Conservation (phyloP, 2,329 filamentous ascomycete species). For the Alternaria viburni region DNA sequence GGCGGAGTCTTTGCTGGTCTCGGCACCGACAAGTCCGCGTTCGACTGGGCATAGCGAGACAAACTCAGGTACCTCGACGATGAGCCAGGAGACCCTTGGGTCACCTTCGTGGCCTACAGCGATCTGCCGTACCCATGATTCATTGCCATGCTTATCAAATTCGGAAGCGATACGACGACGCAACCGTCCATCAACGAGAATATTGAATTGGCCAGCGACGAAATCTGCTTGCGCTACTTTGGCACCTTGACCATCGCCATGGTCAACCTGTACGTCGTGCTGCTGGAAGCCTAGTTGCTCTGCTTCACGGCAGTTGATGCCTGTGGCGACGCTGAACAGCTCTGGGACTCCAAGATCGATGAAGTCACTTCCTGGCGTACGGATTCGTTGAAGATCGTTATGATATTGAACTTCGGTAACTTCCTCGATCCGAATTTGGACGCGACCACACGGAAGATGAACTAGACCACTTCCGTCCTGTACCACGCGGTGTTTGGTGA, state of each 20-base stretch:
- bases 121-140: constrained; percentile 10
- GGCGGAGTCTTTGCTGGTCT: constrained; percentile 12
- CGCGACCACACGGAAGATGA: constrained; percentile 11
- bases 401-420: constrained; percentile 19
- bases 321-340: constrained; percentile 10
- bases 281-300: constrained; percentile 23
- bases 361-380: constrained; percentile 18
- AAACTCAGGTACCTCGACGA: constrained; percentile 8
- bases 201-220: constrained; percentile 12
- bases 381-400: constrained; percentile 17
- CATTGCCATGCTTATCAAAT: constrained; percentile 8
- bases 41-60: constrained; percentile 1
- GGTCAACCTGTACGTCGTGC: constrained; percentile 20
- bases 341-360: constrained; percentile 10
- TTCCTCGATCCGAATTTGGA: constrained; percentile 25
- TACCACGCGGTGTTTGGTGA: constrained; percentile 22
- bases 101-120: constrained; percentile 10
- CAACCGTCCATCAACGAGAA: constrained; percentile 7
- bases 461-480: constrained; percentile 21
- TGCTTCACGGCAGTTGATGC: constrained; percentile 18
- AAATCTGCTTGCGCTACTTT: constrained; percentile 15
- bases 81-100: constrained; percentile 6
- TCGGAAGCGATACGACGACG: constrained; percentile 12
- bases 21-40: constrained; percentile 2
- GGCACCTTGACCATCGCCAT: constrained; percentile 20